These are phyloP conservation scores for Ophiostoma sp. DNA, from an alignment of 2,329 filamentous ascomycete genomes.

Conservation along the genomic window DNA sequence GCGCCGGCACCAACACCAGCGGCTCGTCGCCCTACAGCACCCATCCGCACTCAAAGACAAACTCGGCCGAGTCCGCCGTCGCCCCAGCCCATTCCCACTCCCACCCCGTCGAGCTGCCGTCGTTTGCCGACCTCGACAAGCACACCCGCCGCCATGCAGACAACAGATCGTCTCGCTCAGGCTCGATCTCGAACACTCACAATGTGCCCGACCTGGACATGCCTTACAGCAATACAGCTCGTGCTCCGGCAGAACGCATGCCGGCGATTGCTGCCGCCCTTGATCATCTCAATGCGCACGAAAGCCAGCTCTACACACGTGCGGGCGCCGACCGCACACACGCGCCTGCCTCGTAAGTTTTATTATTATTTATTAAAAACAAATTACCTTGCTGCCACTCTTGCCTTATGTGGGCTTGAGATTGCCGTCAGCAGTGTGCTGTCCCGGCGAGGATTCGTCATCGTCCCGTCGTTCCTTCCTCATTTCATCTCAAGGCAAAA, in stretches of 20 bases:
- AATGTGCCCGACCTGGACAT: too few relatives aligned
- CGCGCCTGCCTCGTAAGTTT: neutral
- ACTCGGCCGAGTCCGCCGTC: neutral
- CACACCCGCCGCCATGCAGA: neutral
- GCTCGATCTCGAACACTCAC: too few relatives aligned
- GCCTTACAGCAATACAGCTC: too few relatives aligned
- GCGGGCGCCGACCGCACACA: too few relatives aligned
- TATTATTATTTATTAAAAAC: neutral
- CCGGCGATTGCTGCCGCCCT: too few relatives aligned
- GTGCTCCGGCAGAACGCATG: too few relatives aligned
- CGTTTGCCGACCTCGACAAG: neutral
- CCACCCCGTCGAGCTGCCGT: neutral
- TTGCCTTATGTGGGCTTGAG: neutral
- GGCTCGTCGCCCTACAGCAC: neutral
- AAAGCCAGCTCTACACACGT: too few relatives aligned
- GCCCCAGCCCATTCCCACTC: too few relatives aligned
- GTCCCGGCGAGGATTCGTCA: neutral
- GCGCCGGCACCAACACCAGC: neutral
- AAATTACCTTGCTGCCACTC: neutral
- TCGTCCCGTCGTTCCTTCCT: neutral
- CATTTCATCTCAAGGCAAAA: conserved; percentile 11
- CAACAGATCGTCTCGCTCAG: too few relatives aligned
- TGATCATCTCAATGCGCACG: too few relatives aligned
- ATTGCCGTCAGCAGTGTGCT: neutral
- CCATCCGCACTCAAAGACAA: conserved; percentile 1